Percentiles rank a stretch among this genome's conserved stretches.
These are phyloP conservation scores for Plasmodium adleri DNA, from an alignment of 169 alveolate genomes.

Conservation along the genomic window DNA sequence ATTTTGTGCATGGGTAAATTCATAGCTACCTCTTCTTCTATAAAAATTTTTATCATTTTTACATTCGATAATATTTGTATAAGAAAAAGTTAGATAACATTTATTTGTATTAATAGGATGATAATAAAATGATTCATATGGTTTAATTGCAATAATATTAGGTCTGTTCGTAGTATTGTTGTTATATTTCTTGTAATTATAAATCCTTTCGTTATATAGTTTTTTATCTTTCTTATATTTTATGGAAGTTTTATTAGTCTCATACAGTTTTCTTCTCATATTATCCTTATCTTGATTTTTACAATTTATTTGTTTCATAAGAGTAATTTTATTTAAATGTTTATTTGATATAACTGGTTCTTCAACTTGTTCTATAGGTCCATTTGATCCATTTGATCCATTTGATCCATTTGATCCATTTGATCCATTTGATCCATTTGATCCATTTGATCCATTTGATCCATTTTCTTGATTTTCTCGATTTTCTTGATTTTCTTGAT, in stretches of 20 bases:
- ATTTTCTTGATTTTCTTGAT: not conserved
- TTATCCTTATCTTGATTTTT: not conserved
- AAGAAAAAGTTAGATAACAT: constrained; percentile 30
- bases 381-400: too few species aligned
- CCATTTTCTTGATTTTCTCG: not conserved
- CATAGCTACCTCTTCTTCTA: constrained; percentile 5
- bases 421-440: not conserved
- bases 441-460: not conserved
- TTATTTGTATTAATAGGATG: constrained; percentile 55
- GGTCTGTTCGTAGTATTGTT: not conserved
- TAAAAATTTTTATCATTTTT: constrained; percentile 15
- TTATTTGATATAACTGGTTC: too few species aligned
- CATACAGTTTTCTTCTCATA: not conserved
- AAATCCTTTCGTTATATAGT: not conserved
- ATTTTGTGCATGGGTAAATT: constrained; percentile 15
- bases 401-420: not conserved
- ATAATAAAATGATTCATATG: constrained; percentile 57
- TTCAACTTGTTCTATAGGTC: too few species aligned
- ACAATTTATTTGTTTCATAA: not conserved
- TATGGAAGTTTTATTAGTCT: not conserved
- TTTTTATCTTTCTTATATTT: not conserved
- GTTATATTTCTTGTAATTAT: not conserved
- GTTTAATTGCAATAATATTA: constrained; percentile 27
- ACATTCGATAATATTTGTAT: constrained; percentile 22
- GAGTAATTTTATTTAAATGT: too few species aligned